A percentile compares a stretch with the other conserved stretches of the same genome.
These are phyloP conservation scores for Cydonia oblonga DNA, from an alignment of 331 rosid genomes.

Conservation along the genomic window DNA sequence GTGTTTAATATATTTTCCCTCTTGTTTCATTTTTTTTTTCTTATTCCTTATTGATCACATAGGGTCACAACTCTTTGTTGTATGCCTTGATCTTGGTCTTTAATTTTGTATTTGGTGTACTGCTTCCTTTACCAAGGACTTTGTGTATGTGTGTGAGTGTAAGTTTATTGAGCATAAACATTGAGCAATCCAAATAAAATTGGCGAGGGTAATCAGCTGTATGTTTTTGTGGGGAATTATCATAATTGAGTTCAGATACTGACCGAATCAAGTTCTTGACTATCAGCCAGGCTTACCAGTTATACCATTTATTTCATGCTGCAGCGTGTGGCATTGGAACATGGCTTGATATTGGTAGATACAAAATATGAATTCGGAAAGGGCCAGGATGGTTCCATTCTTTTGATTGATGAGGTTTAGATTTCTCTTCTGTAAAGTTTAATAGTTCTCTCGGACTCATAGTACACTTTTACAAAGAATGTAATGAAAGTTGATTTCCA, in stretches of 20 bases:
- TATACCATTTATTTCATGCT: slow-evolving; percentile 22
- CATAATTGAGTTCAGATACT: not conserved
- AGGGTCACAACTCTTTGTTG: not conserved
- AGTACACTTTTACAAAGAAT: not conserved
- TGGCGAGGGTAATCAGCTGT: not conserved
- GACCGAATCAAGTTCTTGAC: not conserved
- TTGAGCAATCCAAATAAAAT: not conserved
- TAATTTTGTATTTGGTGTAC: not conserved
- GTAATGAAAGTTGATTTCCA: slow-evolving; percentile 1
- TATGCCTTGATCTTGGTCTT: not conserved
- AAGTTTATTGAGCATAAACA: not conserved
- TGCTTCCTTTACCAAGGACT: not conserved
- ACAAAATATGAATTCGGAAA: slow-evolving; percentile 95
- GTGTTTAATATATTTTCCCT: not conserved
- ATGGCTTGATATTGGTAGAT: slow-evolving; percentile 90
- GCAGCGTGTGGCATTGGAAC: slow-evolving; percentile 83
- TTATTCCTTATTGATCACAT: not conserved
- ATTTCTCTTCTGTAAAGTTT: slow-evolving; percentile 1
- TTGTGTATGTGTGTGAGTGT: not conserved
- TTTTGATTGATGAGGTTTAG: slow-evolving; percentile 82
- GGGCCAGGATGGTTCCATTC: slow-evolving; percentile 74
- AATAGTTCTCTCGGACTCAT: not conserved
- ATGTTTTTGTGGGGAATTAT: not conserved
- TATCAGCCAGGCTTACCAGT: not conserved
- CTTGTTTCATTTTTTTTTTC: not conserved